Evolutionary conservation across 257 asterid species (phyloP).

Genomic region (Catharanthus roseus): DNA sequence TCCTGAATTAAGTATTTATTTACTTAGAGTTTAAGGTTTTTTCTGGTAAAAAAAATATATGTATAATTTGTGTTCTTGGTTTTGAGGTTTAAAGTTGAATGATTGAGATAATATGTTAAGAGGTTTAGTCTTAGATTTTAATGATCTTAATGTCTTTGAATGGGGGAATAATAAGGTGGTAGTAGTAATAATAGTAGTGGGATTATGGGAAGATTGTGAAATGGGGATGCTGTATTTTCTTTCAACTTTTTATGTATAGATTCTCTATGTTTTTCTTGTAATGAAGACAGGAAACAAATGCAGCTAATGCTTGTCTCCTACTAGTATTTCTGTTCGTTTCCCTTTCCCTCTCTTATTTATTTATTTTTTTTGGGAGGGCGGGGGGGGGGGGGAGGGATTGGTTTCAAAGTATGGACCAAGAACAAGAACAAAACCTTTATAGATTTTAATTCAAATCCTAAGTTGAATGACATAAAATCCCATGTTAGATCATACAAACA

Average conservation of each 20-base stretch:
- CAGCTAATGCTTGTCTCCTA: slow-evolving; percentile 22
- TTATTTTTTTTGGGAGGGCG: no score
- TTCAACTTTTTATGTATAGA: slow-evolving; percentile 12
- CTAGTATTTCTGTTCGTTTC: not conserved
- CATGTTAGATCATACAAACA: no score
- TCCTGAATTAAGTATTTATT: slow-evolving; percentile 84
- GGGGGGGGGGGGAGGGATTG: no score
- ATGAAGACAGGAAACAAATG: slow-evolving; percentile 7
- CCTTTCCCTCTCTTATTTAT: no score
- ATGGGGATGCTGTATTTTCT: not conserved
- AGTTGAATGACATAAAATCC: no score
- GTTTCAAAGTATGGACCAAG: no score
- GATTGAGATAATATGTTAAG: not conserved
- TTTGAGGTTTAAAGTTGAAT: not conserved
- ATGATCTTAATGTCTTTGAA: no score
- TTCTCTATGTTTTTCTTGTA: slow-evolving; percentile 5
- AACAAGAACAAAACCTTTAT: no score
- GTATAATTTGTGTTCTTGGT: not conserved
- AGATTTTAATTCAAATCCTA: no score
- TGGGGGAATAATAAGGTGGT: no score
- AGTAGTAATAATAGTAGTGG: no score
- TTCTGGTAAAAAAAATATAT: not conserved
- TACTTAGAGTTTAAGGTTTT: slow-evolving; percentile 60
- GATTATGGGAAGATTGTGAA: not conserved
- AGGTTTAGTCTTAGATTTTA: not conserved